Percentiles rank a stretch among this genome's conserved stretches.
These are phyloP conservation scores for Fraxinus sp. DNA, from an alignment of 305 asterid genomes.

Conservation along the genomic window DNA sequence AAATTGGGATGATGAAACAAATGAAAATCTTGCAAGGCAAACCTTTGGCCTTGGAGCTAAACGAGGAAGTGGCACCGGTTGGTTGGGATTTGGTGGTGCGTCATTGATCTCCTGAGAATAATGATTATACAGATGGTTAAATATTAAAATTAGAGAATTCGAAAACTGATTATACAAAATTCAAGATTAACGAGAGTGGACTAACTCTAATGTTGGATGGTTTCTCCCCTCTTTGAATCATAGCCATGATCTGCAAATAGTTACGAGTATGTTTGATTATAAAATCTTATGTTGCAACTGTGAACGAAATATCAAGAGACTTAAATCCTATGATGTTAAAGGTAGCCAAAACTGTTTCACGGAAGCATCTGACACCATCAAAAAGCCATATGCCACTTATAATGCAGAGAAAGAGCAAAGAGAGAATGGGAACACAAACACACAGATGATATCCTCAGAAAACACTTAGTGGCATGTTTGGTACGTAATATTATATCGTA, in stretches of 20 bases:
- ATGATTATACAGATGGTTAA: neutral
- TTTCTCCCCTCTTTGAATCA: slow-evolving; percentile 93
- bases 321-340: neutral
- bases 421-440: neutral
- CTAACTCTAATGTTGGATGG: slow-evolving; percentile 85
- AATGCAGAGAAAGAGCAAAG: neutral
- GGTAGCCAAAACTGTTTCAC: neutral
- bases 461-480: neutral
- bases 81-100: slow-evolving; percentile 92
- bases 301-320: neutral
- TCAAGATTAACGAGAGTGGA: slow-evolving; percentile 17
- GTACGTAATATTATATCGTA: neutral
- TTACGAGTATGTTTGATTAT: neutral
- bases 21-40: slow-evolving; percentile 15
- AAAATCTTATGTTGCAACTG: neutral
- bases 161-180: slow-evolving; percentile 6
- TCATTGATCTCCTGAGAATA: slow-evolving; percentile 78
- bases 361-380: neutral
- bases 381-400: neutral
- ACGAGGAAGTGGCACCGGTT: slow-evolving; percentile 73
- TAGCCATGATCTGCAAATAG: slow-evolving; percentile 72
- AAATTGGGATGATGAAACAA: slow-evolving; percentile 2
- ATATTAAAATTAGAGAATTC: slow-evolving; percentile 13
- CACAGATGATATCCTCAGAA: neutral
- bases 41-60: slow-evolving; percentile 80